Conservation (phyloP, 2,329 filamentous ascomycete species). For the Zymoseptoria crescenta region DNA sequence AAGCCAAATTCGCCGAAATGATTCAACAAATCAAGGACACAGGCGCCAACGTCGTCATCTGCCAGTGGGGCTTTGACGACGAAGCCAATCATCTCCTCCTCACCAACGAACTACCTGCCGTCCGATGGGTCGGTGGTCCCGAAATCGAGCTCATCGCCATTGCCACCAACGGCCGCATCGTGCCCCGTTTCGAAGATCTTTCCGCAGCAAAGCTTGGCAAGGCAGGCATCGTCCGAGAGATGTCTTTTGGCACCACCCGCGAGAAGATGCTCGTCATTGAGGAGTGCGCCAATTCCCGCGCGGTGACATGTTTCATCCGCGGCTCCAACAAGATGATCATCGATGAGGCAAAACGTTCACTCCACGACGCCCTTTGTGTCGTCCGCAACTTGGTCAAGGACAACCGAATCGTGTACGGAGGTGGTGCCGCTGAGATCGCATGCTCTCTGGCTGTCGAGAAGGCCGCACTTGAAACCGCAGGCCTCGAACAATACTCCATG, state of each 20-base stretch:
- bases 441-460: conserved; percentile 95
- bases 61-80: conserved; percentile 99
- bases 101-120: conserved; percentile 90
- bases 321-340: conserved; percentile 99
- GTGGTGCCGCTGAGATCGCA: conserved; percentile 92
- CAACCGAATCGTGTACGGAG: conserved; percentile 95
- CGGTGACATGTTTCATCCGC: conserved; percentile 91
- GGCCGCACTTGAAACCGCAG: conserved; percentile 79
- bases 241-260: conserved; percentile 93
- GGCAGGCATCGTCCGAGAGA: conserved; percentile 84
- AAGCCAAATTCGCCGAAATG: conserved; percentile 96
- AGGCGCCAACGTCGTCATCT: conserved; percentile 94
- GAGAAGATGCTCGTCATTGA: conserved; percentile 99
- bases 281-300: conserved; percentile 95
- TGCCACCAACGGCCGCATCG: conserved; percentile 94
- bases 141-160: conserved; percentile 99
- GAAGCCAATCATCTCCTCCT: conserved; percentile 96
- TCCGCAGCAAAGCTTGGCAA: conserved; percentile 82
- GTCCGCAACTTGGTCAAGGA: conserved; percentile 93
- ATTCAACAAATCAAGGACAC: conserved; percentile 97
- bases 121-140: conserved; percentile 94
- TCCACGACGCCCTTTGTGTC: conserved; percentile 95
- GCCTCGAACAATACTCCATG: conserved; percentile 99
- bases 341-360: conserved; percentile 93
- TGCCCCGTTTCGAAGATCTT: conserved; percentile 93